Base-by-base conservation (phyloP, 1,284 basidiomycete genomes). In the Golubevia sp. region DNA sequence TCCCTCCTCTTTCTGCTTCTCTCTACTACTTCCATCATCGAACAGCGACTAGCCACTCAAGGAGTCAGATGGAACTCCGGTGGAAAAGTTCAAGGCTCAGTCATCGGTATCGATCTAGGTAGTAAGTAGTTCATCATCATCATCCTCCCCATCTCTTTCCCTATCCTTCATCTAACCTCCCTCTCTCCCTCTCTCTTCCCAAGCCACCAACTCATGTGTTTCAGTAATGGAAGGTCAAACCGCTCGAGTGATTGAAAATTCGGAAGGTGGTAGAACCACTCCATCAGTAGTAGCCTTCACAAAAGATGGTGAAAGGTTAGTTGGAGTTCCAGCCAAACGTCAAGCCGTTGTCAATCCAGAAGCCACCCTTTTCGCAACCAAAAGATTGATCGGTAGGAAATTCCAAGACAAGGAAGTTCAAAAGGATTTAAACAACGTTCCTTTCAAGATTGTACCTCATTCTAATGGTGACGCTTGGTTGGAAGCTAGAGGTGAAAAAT, bases 251-350 rank as follows among this genome's bases (percentile, higher is more conserved):
- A 92, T 99, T 77, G 96, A 98, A 86, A 98, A 99, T 87, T 87
- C 94, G 11, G 96, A 99, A 87, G 96, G 96, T 88, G 93, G 92
- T 68, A 90, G 96, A 79, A 98, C 96, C 72, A 99, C 96, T 27
- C 97, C 97, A 7, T 99, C 96, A 58, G 93, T 97, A 63, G 94
- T 99, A 71, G 97, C 96, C 50, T 99, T 99, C 88, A 94, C 95
- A 72, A 97, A 98, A 86, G 85, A 86, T 49, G 87, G 86, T 77
- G 76, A 86, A 84, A 84, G 82, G 52, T 88, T 97, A 51, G 92
- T 98, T 70, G 96, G 96, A 86, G 89, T 97, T 58, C 96, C 97
- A 38, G 97, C 96, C 49, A 95, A 97, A 86, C 93, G 95, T 63
- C 96, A 98, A 86, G 94, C 94, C 4, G 93, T 97, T 58, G 94